Evolutionary conservation across 192 early-diverging fungal genomes (phyloP).

Genomic region (Backusella psychrophila): DNA sequence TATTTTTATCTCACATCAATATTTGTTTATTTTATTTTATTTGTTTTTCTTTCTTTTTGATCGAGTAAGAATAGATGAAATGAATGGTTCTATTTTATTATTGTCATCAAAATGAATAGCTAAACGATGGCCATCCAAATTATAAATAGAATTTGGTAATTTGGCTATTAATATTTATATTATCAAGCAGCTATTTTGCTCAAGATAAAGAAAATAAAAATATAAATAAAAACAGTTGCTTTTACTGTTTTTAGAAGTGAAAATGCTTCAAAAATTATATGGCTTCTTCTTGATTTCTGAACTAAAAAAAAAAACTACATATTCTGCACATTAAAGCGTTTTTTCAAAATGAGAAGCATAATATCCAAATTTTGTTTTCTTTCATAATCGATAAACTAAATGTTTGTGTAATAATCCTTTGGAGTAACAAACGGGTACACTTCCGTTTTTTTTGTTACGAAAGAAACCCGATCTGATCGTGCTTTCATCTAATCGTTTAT

Average conservation of each 20-base stretch:
- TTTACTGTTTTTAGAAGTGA: background rate
- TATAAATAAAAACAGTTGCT: background rate
- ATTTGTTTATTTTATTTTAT: background rate
- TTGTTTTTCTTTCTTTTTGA: background rate
- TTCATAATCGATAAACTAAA: too few species aligned
- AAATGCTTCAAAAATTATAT: background rate
- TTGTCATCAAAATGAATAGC: background rate
- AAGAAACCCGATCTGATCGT: too few species aligned
- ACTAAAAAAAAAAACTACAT: too few species aligned
- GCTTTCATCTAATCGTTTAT: too few species aligned
- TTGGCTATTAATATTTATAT: background rate
- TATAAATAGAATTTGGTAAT: constrained; percentile 1
- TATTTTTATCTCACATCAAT: background rate
- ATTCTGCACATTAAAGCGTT: too few species aligned
- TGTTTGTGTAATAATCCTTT: too few species aligned
- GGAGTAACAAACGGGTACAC: too few species aligned
- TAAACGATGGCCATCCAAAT: background rate
- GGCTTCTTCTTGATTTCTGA: background rate
- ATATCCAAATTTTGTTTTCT: too few species aligned
- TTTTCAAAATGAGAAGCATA: too few species aligned
- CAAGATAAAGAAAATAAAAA: background rate
- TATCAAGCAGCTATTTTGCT: background rate
- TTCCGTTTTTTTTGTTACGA: too few species aligned
- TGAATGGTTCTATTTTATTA: background rate
- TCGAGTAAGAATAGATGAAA: background rate